Conservation (phyloP, 768 basidiomycete genomes). For the Xanthoconium purpureum region DNA sequence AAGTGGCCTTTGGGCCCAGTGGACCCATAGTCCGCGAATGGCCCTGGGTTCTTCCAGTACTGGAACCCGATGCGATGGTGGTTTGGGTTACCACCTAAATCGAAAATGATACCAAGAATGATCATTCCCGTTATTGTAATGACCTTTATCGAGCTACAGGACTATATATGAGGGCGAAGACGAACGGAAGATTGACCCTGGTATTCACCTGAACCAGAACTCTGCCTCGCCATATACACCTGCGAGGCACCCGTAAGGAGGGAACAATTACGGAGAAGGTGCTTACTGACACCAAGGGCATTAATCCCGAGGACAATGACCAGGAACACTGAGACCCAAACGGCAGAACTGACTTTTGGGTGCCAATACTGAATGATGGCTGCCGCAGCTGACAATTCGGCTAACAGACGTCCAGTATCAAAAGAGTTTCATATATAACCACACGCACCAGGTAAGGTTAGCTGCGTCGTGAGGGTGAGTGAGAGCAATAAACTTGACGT, state of each 20-base stretch:
- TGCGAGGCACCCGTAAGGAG: neutral
- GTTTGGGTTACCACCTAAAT: slow-evolving; percentile 1
- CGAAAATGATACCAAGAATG: slow-evolving; percentile 3
- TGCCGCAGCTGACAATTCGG: slow-evolving; percentile 1
- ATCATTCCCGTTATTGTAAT: neutral
- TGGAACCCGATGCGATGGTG: slow-evolving; percentile 24
- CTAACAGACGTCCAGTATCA: neutral
- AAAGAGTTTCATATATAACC: neutral
- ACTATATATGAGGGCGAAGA: neutral
- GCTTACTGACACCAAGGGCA: neutral
- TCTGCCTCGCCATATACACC: slow-evolving; percentile 6
- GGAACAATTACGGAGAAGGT: neutral
- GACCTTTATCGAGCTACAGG: slow-evolving; percentile 1
- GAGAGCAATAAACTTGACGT: neutral
- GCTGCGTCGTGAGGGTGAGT: neutral
- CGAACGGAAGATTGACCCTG: too few species aligned
- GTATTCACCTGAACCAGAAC: slow-evolving; percentile 4
- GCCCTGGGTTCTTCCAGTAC: slow-evolving; percentile 38
- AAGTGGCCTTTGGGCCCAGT: slow-evolving; percentile 1
- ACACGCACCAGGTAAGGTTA: neutral
- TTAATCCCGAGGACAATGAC: slow-evolving; percentile 2
- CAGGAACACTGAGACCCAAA: neutral
- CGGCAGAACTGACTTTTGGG: neutral
- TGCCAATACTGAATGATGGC: neutral
- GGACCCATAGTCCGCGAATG: neutral